Conservation (phyloP, 306 rosid genomes). For the Fragaria ananassa region DNA sequence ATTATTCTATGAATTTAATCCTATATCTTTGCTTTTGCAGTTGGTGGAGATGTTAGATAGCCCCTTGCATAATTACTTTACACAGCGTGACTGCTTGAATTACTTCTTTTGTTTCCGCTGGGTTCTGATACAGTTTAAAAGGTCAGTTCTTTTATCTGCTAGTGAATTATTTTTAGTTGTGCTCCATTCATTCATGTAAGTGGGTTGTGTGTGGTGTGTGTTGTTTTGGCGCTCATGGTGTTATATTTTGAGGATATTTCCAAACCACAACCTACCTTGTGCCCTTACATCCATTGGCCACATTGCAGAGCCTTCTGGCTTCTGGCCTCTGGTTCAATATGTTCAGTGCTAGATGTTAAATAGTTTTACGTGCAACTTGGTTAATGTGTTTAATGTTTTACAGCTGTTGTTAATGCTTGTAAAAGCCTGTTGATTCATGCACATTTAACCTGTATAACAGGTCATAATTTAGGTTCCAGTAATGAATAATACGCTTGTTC, state of each 20-base stretch:
- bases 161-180: neutral
- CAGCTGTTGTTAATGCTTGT: neutral
- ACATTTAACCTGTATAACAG: neutral
- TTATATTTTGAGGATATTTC: neutral
- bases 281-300: neutral
- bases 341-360: neutral
- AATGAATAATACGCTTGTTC: neutral
- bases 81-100: constrained; percentile 88
- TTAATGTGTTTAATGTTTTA: neutral
- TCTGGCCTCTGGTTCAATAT: neutral
- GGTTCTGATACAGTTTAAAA: constrained; percentile 94
- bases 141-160: constrained; percentile 44
- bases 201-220: neutral
- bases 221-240: neutral
- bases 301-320: neutral
- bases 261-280: neutral
- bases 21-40: constrained; percentile 45
- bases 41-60: constrained; percentile 91
- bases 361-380: neutral
- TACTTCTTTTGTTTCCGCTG: constrained; percentile 99
- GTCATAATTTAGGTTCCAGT: neutral
- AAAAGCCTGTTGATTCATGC: neutral
- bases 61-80: constrained; percentile 84
- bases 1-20: constrained; percentile 15
- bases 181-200: neutral